phyloP scores from a whole-genome alignment of 2,329 filamentous ascomycete species.

The Microdochium paspali region DNA sequence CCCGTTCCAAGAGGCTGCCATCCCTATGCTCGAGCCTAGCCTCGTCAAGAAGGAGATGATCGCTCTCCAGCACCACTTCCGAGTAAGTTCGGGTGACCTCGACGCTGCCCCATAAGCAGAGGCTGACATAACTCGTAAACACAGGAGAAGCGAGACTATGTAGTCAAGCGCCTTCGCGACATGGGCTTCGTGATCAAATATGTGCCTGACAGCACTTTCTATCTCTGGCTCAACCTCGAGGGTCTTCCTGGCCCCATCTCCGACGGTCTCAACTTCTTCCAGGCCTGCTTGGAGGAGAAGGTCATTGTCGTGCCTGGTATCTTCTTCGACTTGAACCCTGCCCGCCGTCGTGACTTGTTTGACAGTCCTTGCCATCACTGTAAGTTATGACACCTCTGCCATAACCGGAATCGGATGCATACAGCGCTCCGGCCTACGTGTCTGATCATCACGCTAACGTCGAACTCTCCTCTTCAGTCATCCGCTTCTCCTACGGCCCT shows the following conservation, averaged over 20 bases:
- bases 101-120: background rate
- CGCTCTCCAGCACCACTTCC: slow-evolving; percentile 83
- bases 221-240: slow-evolving; percentile 66
- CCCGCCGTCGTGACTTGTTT: slow-evolving; percentile 80
- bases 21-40: slow-evolving; percentile 83
- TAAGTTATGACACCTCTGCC: slow-evolving; percentile 9
- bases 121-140: slow-evolving; percentile 10
- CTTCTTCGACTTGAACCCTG: slow-evolving; percentile 94
- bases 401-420: too few relatives aligned
- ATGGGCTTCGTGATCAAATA: slow-evolving; percentile 85
- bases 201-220: slow-evolving; percentile 87
- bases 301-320: slow-evolving; percentile 95
- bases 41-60: slow-evolving; percentile 80
- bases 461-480: slow-evolving; percentile 35
- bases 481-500: slow-evolving; percentile 76
- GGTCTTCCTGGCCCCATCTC: slow-evolving; percentile 71
- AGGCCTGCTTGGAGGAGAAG: slow-evolving; percentile 85
- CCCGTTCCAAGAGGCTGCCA: slow-evolving; percentile 88
- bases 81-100: slow-evolving; percentile 25
- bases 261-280: slow-evolving; percentile 94
- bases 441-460: slow-evolving; percentile 5
- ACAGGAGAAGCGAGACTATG: slow-evolving; percentile 81
- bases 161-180: slow-evolving; percentile 65
- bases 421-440: too few relatives aligned
- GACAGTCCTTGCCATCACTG: slow-evolving; percentile 89